These are phyloP conservation scores for Phytophthora pini DNA, from an alignment of 352 stramenopile genomes.

Conservation along the genomic window DNA sequence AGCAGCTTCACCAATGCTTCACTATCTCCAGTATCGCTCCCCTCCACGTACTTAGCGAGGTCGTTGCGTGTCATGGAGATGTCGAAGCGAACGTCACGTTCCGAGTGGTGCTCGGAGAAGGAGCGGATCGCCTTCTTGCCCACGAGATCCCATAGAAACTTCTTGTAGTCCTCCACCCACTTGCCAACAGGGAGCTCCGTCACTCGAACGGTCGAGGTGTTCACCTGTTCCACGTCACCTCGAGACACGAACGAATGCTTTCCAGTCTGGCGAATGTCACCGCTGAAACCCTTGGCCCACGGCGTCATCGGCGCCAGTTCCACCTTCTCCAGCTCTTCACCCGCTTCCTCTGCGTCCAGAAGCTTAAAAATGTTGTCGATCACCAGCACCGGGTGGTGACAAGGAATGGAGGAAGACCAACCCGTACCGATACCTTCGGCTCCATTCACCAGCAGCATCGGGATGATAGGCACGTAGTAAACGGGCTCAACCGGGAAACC, in stretches of 20 bases:
- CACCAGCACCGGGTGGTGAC: conserved; percentile 95
- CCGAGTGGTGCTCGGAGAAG: conserved; percentile 98
- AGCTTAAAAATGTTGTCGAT: conserved; percentile 94
- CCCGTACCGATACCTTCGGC: conserved; percentile 99
- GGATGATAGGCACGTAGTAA: conserved; percentile 97
- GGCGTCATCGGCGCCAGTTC: conserved; percentile 87
- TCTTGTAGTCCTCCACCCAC: conserved; percentile 99
- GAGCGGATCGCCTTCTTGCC: conserved; percentile 83
- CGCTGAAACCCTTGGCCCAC: conserved; percentile 96
- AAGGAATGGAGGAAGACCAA: conserved; percentile 96
- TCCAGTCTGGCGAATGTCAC: conserved; percentile 81
- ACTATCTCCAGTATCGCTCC: conserved; percentile 34
- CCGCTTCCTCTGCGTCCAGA: conserved; percentile 69
- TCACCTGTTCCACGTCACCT: conserved; percentile 73
- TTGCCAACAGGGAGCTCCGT: conserved; percentile 96
- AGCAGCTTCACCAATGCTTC: conserved; percentile 88
- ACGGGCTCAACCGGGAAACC: conserved; percentile 97
- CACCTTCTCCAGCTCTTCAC: conserved; percentile 38
- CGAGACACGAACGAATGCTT: conserved; percentile 80
- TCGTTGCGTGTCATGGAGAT: conserved; percentile 78
- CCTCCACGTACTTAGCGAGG: conserved; percentile 79
- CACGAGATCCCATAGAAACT: conserved; percentile 94
- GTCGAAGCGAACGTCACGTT: conserved; percentile 88
- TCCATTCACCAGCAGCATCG: conserved; percentile 98
- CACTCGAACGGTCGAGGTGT: conserved; percentile 96